Evolutionary conservation across 768 basidiomycete species (phyloP).

Genomic region (Tricholoma furcatifolium): DNA sequence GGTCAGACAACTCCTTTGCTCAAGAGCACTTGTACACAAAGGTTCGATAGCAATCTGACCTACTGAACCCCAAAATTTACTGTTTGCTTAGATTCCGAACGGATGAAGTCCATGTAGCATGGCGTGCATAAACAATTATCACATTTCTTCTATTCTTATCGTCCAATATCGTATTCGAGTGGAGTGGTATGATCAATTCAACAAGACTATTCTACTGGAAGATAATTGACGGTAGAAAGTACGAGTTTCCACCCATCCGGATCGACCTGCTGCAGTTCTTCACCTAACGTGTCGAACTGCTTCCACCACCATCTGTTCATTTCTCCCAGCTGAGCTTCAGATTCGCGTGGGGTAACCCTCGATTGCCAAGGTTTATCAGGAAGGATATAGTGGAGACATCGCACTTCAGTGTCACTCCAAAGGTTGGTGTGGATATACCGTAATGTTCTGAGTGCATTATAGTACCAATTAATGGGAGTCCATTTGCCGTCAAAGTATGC

Average conservation of each 20-base stretch:
- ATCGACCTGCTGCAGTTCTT: conserved; percentile 43
- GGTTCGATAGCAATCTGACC: conserved; percentile 44
- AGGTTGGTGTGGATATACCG: conserved; percentile 65
- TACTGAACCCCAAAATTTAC: background rate
- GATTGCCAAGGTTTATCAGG: conserved; percentile 84
- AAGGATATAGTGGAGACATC: conserved; percentile 86
- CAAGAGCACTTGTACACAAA: conserved; percentile 89
- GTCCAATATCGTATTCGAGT: conserved; percentile 9
- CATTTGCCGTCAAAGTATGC: conserved; percentile 76
- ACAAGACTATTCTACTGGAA: background rate
- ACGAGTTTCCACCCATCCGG: conserved; percentile 51
- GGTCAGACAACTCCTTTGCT: conserved; percentile 74
- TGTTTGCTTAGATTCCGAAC: conserved; percentile 74
- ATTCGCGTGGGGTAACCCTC: conserved; percentile 39
- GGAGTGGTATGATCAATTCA: background rate
- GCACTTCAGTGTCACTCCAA: conserved; percentile 86
- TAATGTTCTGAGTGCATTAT: conserved; percentile 92
- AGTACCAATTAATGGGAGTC: conserved; percentile 80
- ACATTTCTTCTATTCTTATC: background rate
- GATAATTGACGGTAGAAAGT: conserved; percentile 44
- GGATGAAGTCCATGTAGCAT: conserved; percentile 89
- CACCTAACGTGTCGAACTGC: conserved; percentile 46
- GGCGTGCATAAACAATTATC: conserved; percentile 58
- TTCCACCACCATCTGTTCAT: conserved; percentile 83
- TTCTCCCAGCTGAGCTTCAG: conserved; percentile 43